Percentiles rank a stretch among this genome's conserved stretches.
These are phyloP conservation scores for Diphasiastrum complanatum DNA, from an alignment of 83 land plant genomes.

Conservation along the genomic window DNA sequence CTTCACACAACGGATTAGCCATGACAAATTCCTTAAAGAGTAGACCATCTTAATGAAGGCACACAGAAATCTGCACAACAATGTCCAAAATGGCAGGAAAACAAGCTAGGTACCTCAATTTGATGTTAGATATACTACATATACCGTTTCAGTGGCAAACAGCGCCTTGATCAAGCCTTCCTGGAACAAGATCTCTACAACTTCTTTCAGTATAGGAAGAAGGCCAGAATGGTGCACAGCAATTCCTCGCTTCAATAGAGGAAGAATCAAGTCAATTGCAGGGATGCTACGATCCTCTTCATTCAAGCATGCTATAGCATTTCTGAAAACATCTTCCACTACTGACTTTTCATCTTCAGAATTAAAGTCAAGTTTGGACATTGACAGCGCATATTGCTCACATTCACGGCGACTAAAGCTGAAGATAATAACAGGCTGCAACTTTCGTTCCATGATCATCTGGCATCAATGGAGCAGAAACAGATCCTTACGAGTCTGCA, in stretches of 20 bases:
- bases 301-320: slow-evolving; percentile 63
- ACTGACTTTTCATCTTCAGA: slow-evolving; percentile 58
- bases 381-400: slow-evolving; percentile 80
- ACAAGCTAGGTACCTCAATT: no score
- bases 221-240: slow-evolving; percentile 94
- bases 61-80: no score
- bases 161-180: slow-evolving; percentile 89
- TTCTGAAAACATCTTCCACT: slow-evolving; percentile 63
- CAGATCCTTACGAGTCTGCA: background rate
- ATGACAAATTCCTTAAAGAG: no score
- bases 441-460: slow-evolving; percentile 82
- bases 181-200: slow-evolving; percentile 81
- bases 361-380: slow-evolving; percentile 82
- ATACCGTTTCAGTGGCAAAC: slow-evolving; percentile 88
- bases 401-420: slow-evolving; percentile 93
- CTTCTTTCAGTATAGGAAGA: slow-evolving; percentile 76
- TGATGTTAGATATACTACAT: no score
- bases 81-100: no score
- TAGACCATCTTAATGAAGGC: no score
- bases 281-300: slow-evolving; percentile 81
- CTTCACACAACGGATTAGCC: no score
- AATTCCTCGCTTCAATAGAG: slow-evolving; percentile 68
- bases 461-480: slow-evolving; percentile 19
- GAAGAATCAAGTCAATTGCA: slow-evolving; percentile 63
- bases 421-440: slow-evolving; percentile 81